Base-by-base conservation (phyloP, 169 alveolate genomes). In the Neospora caninum region DNA sequence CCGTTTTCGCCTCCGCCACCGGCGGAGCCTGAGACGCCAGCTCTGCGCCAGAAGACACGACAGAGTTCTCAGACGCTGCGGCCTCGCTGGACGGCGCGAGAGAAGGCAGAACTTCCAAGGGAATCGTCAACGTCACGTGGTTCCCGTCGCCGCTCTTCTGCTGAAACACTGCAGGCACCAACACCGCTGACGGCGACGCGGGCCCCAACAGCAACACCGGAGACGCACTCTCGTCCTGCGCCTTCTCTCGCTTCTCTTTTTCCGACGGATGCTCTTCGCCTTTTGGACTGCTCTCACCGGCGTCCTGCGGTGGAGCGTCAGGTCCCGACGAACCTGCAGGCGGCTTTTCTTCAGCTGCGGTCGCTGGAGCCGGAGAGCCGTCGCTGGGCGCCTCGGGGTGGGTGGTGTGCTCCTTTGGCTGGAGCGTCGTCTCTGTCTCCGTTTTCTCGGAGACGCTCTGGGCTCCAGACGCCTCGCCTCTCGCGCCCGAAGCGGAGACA, bases 151-250 rank as follows among this genome's bases (percentile, higher is more conserved):
- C 84, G 43, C 39, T 36, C 45, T 73, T n/a, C 84, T 73, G 38
- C 84, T 73, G 84, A 31, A 73, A n/a, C 84, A 73, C 84, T 43
- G 84, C 84, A 2, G 84, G 84, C 9, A 73, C 42, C 27, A 73
- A 18, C 7, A 73, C 84, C 0, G 84, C 84, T 22, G 84, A 16
- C 84, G 39, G 84, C 10, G 84, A n/a, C 84, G 84, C 4, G 13
- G 84, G 29, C 4, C 58, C 13, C 58, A 49, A 4, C 58, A 4
- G 80, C 9, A 69, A n/a, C 80, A 69, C 41, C 18, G 36, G 41
- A 49, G 58, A 13, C 58, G 58, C 22, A 4, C 22, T 4, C 58
- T 49, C 58, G 4, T 49, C 58, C 13, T 13, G 58, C 58, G 58
- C 58, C 58, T 49, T 13, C 58, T 49, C 58, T 4, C 58, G 58